These are phyloP conservation scores for Austroboletus niveus DNA, from an alignment of 1,284 basidiomycete species.

Conservation along the genomic window DNA sequence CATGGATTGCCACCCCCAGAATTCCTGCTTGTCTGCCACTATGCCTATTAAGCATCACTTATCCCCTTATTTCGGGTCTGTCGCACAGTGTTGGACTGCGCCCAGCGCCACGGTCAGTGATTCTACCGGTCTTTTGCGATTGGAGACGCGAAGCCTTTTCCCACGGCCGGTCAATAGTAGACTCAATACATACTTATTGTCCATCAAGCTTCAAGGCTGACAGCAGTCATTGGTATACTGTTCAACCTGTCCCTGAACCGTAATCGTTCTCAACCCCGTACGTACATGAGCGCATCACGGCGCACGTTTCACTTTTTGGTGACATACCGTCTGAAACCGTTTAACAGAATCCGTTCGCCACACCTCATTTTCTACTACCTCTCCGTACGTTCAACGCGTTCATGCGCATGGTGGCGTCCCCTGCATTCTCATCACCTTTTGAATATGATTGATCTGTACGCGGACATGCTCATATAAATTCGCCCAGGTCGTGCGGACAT, in stretches of 20 bases:
- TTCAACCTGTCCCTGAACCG: background rate
- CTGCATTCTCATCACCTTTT: background rate
- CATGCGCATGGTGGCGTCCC: background rate
- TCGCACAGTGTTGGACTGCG: no score
- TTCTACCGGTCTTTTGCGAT: no score
- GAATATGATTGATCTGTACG: background rate
- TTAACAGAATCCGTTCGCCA: background rate
- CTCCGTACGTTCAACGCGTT: background rate
- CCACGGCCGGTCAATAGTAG: no score
- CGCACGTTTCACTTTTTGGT: conserved; percentile 7
- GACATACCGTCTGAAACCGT: conserved; percentile 7
- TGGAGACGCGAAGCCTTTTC: no score
- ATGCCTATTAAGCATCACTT: no score
- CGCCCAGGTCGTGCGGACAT: background rate
- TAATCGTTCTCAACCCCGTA: background rate
- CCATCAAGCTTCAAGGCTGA: no score
- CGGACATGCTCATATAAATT: conserved; percentile 7
- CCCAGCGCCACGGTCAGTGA: no score
- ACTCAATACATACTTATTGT: no score
- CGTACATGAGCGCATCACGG: background rate
- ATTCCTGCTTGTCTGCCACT: no score
- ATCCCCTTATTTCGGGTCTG: no score
- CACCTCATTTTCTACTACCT: background rate
- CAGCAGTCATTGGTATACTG: background rate
- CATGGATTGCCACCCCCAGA: no score